Conservation (phyloP, 306 rosid species). For the Vicia faba region DNA sequence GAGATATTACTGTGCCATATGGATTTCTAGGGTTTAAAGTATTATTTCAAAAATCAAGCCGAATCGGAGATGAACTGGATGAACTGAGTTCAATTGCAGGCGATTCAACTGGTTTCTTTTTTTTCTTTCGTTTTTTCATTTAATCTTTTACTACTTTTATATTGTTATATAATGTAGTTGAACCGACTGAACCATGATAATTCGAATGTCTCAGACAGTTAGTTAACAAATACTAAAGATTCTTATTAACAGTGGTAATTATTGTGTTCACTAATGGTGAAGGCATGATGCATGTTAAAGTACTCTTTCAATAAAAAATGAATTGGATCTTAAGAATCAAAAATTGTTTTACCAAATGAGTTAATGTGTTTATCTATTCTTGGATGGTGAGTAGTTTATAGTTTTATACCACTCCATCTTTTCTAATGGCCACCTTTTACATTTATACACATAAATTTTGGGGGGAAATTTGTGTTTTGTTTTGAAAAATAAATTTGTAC, state of each 20-base stretch:
- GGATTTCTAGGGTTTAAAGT: background rate
- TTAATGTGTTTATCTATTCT: no score
- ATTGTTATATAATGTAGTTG: no score
- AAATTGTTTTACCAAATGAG: no score
- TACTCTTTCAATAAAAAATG: background rate
- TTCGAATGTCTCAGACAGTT: background rate
- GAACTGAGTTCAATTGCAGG: background rate
- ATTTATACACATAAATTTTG: no score
- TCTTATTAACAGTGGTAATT: background rate
- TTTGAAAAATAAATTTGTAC: no score
- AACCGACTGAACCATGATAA: no score
- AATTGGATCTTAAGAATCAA: no score
- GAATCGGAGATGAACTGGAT: background rate
- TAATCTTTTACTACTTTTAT: background rate
- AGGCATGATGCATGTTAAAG: background rate
- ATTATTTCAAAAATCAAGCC: background rate
- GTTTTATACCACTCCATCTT: no score
- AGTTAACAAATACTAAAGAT: background rate
- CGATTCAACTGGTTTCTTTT: background rate
- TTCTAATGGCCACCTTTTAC: no score
- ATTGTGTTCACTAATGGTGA: background rate
- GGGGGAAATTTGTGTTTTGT: no score
- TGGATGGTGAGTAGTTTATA: no score
- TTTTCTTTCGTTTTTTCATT: background rate
- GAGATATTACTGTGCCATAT: background rate